Evolutionary conservation across 495 filamentous ascomycete genomes (phyloP), one percentile per base, ranked within the genome.

Genomic region (Evansstolkia leycettana): DNA sequence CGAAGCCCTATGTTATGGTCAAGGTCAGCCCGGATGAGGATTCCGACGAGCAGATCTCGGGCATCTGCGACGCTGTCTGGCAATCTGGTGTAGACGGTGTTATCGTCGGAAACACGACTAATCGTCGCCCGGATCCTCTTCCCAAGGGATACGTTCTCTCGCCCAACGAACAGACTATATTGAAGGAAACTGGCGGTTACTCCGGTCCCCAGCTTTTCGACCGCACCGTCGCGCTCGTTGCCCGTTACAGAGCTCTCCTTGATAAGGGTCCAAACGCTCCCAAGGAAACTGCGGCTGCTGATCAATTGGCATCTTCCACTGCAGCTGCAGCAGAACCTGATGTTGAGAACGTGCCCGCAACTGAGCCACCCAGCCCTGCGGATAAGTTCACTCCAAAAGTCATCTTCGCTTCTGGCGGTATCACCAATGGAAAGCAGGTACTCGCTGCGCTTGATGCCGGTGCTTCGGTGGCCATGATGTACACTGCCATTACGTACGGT

Each of bases 31-130:
- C 90, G 1, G 90, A 98, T 40, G 89, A 94, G 62, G 86, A 94
- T 50, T 69, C 75, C 3, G 72, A 85, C 25, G 70, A 73, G 28
- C 83, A 95, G 47, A 73, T 98, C 36, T 66, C 72, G 15, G 90
- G 86, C 2, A 93, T 95, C 31, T 89, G 85, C 43, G 71, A 84
- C 32, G 90, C 90, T 0, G 76, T 95, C 24, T 81, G 77, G 70
- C 68, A 69, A 27, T 78, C 81, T 28, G 87, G 87, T 7, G 85
- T 95, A 3, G 85, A 93, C 41, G 90, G 90, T 0, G 78, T 98
- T 3, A 93, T 96, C 46, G 89, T 98, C n/a, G 89, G 86, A 0
- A 98, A 98, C 58, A 98, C 90, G 0, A 98, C 90, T 2, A 93
- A 86, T 56, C 69, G 72, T 39, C 71, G 90, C 9, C 73, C 80